Base-by-base conservation (phyloP, 208 protist genomes). In the Strigomonas culicis region DNA sequence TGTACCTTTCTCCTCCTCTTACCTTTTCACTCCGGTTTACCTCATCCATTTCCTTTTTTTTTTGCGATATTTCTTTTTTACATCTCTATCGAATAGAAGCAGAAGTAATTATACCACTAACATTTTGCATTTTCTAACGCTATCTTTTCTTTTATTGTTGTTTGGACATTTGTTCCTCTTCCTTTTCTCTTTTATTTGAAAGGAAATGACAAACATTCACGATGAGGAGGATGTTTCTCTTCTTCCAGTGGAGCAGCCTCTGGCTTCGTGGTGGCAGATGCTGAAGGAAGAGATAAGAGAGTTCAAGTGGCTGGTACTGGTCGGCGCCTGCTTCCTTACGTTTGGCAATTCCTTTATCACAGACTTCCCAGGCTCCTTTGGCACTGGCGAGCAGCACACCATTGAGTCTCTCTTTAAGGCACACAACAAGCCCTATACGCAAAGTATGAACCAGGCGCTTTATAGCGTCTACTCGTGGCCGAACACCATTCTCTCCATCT, bases 391-490 rank as follows among this genome's bases (percentile, higher is more conserved):
- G 22, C 74, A 70, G 19, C 27, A 76, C 31, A 88, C 82, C 13
- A 88, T 94, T 63, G 82, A 94, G 61, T 60, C 74, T 13, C 56
- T 59, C 43, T 94, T 93, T 62, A 58, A 61, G n/a, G 51, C 49
- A 0, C 71, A 81, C 15, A 73, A 73, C 4, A 68, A 81, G 59
- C 50, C 17, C 19, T 95, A 90, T 72, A 93, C 79, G 44, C 82
- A 93, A 50, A 70, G 77, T 34, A 95, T 92, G 90, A 94, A 94
- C 68, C 90, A 93, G 64, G 70, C 84, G 57, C 69, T 97, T 7
- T 97, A 97, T 68, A 94, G 91, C 47, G 88, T 96, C 30, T 97
- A 97, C 68, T 94, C 90, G 51, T 97, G 88, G 80, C 94, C 90
- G 1, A 97, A 97, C 72, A 97, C 88, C 1, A 74, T 93, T 1